Base-by-base conservation (phyloP, 805 yeast species). In the Zygotorulaspora chibaensis region DNA sequence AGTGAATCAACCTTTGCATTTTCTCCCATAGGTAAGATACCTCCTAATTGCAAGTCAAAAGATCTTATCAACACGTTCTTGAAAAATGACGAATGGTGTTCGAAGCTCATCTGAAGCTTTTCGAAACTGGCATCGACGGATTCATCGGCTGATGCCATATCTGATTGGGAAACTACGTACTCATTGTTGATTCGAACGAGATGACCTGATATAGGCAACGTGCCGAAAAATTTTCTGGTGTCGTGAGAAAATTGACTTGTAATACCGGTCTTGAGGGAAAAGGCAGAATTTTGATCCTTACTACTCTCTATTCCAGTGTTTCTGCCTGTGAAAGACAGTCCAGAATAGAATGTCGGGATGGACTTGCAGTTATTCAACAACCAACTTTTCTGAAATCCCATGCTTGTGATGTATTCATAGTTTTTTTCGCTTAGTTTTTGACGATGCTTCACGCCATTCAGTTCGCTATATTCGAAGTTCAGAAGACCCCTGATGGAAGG, bases 251-350 rank as follows among this genome's bases (percentile, higher is more conserved):
- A 70, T 30, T 71, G 63, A 23, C 72, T 61, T 41, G 71, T 66
- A 3, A 78, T 50, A 12, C 80, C 70, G 12, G 77, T 63, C 62
- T 88, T 89, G 58, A 75, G 66, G 42, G 75, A 72, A 29, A 29
- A 29, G 33, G 5, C 33, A 16, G n/a, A n/a, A 13, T 16, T 17
- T 13, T 10, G 16, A 8, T 10, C 20, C 18, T 16, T n/a, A 13
- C 9, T 33, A 41, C 80, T 72, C 1, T 83, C 82, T 1, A 84
- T 76, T 28, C 66, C 47, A 12, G 44, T 43, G 26, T 45, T 40
- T 52, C 93, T 72, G 59, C 77, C 77, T 2, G 74, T 69, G 12
- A 82, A 68, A 15, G 82, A 75, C n/a, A 84, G 54, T 6, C 95
- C 96, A 40, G 75, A 71, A 43, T 65, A 66, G 9, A 58, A 48